Percentiles rank a stretch among this genome's conserved stretches.
Evolutionary conservation across 1,139 yeast species (phyloP).

Genomic region (Saccharomyces hybrid): DNA sequence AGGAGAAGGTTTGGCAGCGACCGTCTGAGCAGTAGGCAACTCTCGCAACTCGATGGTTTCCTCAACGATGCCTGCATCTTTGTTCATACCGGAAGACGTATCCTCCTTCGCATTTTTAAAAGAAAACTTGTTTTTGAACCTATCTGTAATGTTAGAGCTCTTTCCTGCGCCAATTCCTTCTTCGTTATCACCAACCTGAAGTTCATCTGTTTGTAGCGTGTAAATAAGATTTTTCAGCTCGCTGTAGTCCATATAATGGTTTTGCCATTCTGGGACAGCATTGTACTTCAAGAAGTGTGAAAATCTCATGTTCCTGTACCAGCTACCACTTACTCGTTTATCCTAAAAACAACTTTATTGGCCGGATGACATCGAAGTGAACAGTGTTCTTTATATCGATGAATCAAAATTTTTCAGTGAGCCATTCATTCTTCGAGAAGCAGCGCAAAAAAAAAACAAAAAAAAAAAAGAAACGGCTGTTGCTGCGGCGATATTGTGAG

Average conservation of each 20-base stretch:
- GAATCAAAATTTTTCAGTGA: neutral
- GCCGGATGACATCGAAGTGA: neutral
- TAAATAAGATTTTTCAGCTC: conserved; percentile 57
- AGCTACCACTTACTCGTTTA: neutral
- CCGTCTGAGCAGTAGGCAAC: conserved; percentile 7
- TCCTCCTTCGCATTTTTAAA: conserved; percentile 9
- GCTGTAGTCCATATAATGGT: conserved; percentile 58
- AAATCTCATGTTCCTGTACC: conserved; percentile 45
- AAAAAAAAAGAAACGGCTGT: neutral
- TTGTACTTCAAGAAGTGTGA: conserved; percentile 65
- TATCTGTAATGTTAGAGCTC: conserved; percentile 11
- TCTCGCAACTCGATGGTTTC: conserved; percentile 27
- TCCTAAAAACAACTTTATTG: neutral
- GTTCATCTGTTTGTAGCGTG: conserved; percentile 51
- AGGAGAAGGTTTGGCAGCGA: conserved; percentile 8
- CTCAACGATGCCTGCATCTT: conserved; percentile 18
- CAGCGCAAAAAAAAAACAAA: neutral
- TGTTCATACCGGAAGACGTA: conserved; percentile 5
- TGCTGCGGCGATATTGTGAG: neutral
- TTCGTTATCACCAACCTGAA: conserved; percentile 30
- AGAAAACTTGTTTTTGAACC: conserved; percentile 15
- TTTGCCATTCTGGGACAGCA: conserved; percentile 74
- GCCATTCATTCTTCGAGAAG: neutral
- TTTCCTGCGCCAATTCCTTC: conserved; percentile 4
- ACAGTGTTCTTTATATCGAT: neutral